Percentiles rank a stretch among this genome's conserved stretches.
phyloP scores from a whole-genome alignment of 441 rosid genomes.

The Pelargonium australe region DNA sequence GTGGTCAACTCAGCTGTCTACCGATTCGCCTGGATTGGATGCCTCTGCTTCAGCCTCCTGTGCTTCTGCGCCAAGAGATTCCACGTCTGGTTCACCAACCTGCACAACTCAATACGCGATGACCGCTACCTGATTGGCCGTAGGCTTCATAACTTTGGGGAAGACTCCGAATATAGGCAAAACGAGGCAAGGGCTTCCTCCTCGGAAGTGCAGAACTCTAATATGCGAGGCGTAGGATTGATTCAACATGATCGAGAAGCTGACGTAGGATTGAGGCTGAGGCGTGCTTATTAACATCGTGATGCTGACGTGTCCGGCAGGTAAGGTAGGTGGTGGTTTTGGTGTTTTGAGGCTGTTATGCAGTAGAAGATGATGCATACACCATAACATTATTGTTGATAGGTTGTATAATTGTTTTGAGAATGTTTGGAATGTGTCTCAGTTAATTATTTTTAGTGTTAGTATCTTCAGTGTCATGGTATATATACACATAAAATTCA shows the following conservation, averaged over 20 bases:
- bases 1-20: conserved; percentile 89
- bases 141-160: conserved; percentile 75
- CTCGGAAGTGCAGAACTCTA: conserved; percentile 20
- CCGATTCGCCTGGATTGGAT: conserved; percentile 91
- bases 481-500: too few relatives aligned
- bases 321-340: conserved; percentile 10
- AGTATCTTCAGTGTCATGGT: too few relatives aligned
- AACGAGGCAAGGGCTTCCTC: too few relatives aligned
- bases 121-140: conserved; percentile 91
- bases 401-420: too few relatives aligned
- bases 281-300: conserved; percentile 38
- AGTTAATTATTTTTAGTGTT: too few relatives aligned
- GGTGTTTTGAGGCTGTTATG: conserved; percentile 9
- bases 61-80: conserved; percentile 84
- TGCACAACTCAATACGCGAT: conserved; percentile 92
- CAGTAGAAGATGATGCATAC: too few relatives aligned
- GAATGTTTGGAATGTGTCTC: too few relatives aligned
- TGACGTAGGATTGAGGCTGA: conserved; percentile 52
- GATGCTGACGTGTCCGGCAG: conserved; percentile 22
- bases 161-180: conserved; percentile 29
- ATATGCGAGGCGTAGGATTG: conserved; percentile 21
- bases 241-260: conserved; percentile 39
- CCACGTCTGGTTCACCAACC: conserved; percentile 92
- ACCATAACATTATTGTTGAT: too few relatives aligned
- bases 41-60: conserved; percentile 57